phyloP scores from a whole-genome alignment of 805 yeast genomes.

The Kazachstania martiniae region DNA sequence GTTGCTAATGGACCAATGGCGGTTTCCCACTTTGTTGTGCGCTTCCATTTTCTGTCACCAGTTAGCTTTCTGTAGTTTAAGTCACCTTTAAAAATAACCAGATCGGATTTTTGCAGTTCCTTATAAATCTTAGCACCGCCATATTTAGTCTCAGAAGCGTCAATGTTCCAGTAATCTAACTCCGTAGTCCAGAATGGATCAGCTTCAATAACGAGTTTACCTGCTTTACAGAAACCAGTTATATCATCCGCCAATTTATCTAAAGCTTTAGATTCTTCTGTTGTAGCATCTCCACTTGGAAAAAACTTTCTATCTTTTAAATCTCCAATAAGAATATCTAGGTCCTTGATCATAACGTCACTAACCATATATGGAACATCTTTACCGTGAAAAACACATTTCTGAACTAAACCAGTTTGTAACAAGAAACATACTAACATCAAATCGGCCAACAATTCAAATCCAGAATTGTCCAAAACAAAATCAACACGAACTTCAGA shows the following conservation, averaged over 20 bases:
- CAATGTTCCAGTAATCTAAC: conserved; percentile 63
- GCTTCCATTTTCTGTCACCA: conserved; percentile 83
- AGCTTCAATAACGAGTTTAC: conserved; percentile 41
- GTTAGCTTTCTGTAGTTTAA: conserved; percentile 89
- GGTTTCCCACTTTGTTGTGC: conserved; percentile 58
- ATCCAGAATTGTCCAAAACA: conserved; percentile 88
- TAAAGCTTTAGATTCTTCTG: conserved; percentile 31
- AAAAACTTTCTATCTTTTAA: conserved; percentile 43
- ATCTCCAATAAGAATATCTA: conserved; percentile 45
- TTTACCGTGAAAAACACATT: conserved; percentile 77
- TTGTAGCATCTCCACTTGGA: conserved; percentile 19
- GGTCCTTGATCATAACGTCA: conserved; percentile 84
- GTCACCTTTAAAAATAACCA: conserved; percentile 88
- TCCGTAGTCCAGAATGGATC: conserved; percentile 83
- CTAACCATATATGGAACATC: conserved; percentile 96
- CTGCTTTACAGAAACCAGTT: conserved; percentile 33
- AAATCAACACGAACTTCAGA: conserved; percentile 54
- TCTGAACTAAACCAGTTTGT: conserved; percentile 53
- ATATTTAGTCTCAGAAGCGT: conserved; percentile 37
- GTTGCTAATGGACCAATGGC: conserved; percentile 63
- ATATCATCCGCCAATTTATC: conserved; percentile 39
- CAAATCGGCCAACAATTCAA: conserved; percentile 85
- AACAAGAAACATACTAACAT: conserved; percentile 53
- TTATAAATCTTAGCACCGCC: conserved; percentile 49
- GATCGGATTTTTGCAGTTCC: conserved; percentile 50